These are phyloP conservation scores for Castanea crenata DNA, from an alignment of 306 rosid species.

Conservation along the genomic window DNA sequence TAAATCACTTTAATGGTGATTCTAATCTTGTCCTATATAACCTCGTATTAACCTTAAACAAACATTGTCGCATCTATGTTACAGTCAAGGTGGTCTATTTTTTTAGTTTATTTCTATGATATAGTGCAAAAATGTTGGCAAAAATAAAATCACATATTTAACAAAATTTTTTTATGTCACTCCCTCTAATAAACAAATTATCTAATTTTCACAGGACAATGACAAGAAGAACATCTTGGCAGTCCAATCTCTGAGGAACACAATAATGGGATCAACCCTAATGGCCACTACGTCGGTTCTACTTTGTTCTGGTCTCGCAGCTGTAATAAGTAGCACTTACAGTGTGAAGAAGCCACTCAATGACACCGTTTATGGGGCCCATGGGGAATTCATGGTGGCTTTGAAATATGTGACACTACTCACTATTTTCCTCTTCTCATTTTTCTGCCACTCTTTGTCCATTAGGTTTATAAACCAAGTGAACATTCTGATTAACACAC, in stretches of 20 bases:
- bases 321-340: conserved; percentile 92
- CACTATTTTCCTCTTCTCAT: conserved; percentile 75
- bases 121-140: no score
- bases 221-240: conserved; percentile 92
- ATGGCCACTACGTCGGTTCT: conserved; percentile 95
- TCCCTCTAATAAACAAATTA: no score
- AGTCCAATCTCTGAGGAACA: conserved; percentile 81
- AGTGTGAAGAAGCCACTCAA: conserved; percentile 81
- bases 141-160: no score
- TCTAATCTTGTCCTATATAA: no score
- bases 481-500: conserved; percentile 78
- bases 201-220: conserved; percentile 58
- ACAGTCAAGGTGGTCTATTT: no score
- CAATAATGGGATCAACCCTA: conserved; percentile 86
- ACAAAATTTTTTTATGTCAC: no score
- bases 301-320: conserved; percentile 79
- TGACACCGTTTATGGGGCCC: conserved; percentile 79
- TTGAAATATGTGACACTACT: conserved; percentile 78
- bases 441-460: conserved; percentile 87
- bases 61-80: no score
- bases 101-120: no score
- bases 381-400: conserved; percentile 89
- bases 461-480: conserved; percentile 87
- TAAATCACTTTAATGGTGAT: no score
- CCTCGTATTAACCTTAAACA: no score